Base-by-base conservation (phyloP, 2,329 filamentous ascomycete species). In the Ramichloridium luteum region DNA sequence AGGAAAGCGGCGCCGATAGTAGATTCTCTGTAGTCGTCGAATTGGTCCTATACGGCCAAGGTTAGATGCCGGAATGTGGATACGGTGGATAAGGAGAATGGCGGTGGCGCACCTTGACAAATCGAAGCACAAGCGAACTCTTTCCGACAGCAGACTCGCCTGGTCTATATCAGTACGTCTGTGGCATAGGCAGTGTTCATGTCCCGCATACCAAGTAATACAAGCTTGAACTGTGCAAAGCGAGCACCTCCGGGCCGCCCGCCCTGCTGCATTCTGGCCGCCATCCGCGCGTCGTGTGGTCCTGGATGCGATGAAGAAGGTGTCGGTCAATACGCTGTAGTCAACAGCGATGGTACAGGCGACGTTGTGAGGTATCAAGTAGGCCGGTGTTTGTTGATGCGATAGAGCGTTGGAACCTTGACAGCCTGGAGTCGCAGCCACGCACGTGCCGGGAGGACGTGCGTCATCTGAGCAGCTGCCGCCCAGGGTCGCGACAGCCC, bases 101-200 rank as follows among this genome's bases (percentile, higher is more conserved):
- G 6, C 16, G 31, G 28, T 32, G 35, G 34, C 66, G 51, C 61
- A 92, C 85, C 74, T 98, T 98, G 56, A 98, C 90, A 55, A 98
- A 98, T 64, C 92, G 80, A 56, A 98, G 68, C 35, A 98, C 90
- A 61, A 98, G 79, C 46, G 90, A 98, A 65, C 86, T 94, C 88
- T 98, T 98, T 78, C 90, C 90, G 36, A 98, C 90, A 37, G 90
- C 90, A 48, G 90, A 98, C 69, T 98, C 90, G 59, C 90, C 88
- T 96, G 57, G 30, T 47, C 33, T 42, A 36, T 36, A 35, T 42
- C 30, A 54, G 70, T 55, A 69, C 62, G 11, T 17, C 22, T 30
- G 13, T 10, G 25, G 13, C n/a, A 28, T 27, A 28, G 28, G 13
- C 5, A 14, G 6, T 12, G 8, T 26, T 28, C 16, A 11, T 3